Evolutionary conservation across 805 yeast genomes (phyloP).

Genomic region (Cyberlindnera japonica): DNA sequence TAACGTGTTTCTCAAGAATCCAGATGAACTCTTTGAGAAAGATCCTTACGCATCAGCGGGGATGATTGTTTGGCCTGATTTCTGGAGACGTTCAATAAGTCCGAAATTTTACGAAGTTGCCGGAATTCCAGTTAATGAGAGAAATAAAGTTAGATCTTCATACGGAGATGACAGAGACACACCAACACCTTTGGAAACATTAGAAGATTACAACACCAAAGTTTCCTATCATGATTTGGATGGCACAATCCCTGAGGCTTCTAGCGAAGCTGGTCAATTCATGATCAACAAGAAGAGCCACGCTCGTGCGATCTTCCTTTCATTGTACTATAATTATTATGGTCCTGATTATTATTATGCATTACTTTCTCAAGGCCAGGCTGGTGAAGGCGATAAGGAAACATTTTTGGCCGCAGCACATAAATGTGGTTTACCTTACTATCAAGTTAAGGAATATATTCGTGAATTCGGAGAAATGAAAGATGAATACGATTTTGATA

Average conservation of each 20-base stretch:
- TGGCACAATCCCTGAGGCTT: slow-evolving; percentile 65
- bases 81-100: slow-evolving; percentile 65
- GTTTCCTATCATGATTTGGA: slow-evolving; percentile 59
- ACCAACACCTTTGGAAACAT: slow-evolving; percentile 20
- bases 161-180: slow-evolving; percentile 35
- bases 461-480: slow-evolving; percentile 44
- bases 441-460: slow-evolving; percentile 51
- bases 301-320: slow-evolving; percentile 51
- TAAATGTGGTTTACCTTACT: slow-evolving; percentile 43
- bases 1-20: slow-evolving; percentile 50
- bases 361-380: slow-evolving; percentile 60
- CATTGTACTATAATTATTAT: slow-evolving; percentile 57
- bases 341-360: slow-evolving; percentile 66
- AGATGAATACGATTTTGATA: slow-evolving; percentile 35
- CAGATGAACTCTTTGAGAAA: slow-evolving; percentile 39
- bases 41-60: slow-evolving; percentile 39
- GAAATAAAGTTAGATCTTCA: slow-evolving; percentile 25
- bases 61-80: slow-evolving; percentile 62
- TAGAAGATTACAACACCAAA: slow-evolving; percentile 30
- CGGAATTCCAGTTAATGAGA: slow-evolving; percentile 37
- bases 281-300: slow-evolving; percentile 56
- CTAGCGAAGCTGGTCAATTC: slow-evolving; percentile 69
- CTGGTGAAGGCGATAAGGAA: slow-evolving; percentile 79
- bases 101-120: slow-evolving; percentile 57
- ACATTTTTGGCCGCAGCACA: slow-evolving; percentile 69